Percentiles rank a stretch among this genome's conserved stretches.
Conservation (phyloP, 1,284 basidiomycete species). For the Leucoagaricus sp. region DNA sequence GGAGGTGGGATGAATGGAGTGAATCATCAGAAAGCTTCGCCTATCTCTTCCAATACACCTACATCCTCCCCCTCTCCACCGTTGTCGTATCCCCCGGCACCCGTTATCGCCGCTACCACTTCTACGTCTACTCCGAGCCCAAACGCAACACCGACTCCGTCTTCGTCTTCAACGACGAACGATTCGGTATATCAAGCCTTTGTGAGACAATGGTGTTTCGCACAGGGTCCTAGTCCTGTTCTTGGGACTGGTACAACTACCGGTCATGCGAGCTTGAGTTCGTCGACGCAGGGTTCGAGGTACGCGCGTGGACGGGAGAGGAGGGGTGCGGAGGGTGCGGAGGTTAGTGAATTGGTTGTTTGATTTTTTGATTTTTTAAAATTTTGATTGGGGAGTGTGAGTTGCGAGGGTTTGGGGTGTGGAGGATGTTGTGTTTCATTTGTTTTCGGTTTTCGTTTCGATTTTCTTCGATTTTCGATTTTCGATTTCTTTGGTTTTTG, state of each 20-base stretch:
- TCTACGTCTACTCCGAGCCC: neutral
- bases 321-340: neutral
- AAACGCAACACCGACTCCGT: neutral
- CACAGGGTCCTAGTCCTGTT: conserved; percentile 38
- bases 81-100: too few species aligned
- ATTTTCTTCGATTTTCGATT: too few species aligned
- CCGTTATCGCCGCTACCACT: too few species aligned
- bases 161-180: conserved; percentile 18
- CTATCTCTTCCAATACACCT: neutral
- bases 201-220: conserved; percentile 72
- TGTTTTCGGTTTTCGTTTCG: too few species aligned
- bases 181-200: conserved; percentile 60
- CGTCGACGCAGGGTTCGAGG: neutral
- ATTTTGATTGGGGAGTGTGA: too few species aligned
- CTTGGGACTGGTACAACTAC: neutral
- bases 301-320: neutral
- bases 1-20: neutral
- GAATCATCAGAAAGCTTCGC: neutral
- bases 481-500: too few species aligned
- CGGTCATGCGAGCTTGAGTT: too few species aligned
- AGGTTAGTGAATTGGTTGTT: too few species aligned
- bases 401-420: too few species aligned
- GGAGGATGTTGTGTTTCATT: too few species aligned
- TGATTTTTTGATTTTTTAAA: too few species aligned
- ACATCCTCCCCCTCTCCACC: too few species aligned